Evolutionary conservation across 2,329 filamentous ascomycete genomes (phyloP).

Genomic region (Diaporthe aspalathi): DNA sequence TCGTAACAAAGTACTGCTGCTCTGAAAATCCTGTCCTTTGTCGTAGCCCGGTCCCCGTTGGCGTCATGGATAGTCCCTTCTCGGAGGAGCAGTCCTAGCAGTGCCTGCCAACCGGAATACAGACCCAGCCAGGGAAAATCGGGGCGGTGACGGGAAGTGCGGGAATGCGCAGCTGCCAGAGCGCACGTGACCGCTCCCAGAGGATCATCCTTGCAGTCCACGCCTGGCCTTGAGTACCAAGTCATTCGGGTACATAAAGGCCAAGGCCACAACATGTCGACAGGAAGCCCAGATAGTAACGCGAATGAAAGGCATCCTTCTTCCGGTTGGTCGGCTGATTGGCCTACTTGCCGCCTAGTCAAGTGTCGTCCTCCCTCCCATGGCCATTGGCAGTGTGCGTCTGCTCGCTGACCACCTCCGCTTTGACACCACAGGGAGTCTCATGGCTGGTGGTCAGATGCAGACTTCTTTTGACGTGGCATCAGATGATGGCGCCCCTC

Average conservation of each 20-base stretch:
- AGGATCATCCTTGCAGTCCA: slow-evolving; percentile 34
- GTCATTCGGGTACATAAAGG: not conserved
- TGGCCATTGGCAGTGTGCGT: slow-evolving; percentile 4
- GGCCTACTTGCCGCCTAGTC: slow-evolving; percentile 16
- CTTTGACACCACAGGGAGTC: slow-evolving; percentile 20
- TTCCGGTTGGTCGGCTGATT: slow-evolving; percentile 25
- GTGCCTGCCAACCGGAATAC: slow-evolving; percentile 38
- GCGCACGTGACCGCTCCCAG: slow-evolving; percentile 36
- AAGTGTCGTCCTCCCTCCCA: slow-evolving; percentile 5
- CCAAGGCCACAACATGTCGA: slow-evolving; percentile 2
- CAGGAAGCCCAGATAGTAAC: slow-evolving; percentile 5
- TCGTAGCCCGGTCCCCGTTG: slow-evolving; percentile 28
- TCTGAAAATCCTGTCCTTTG: not conserved
- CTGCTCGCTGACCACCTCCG: slow-evolving; percentile 33
- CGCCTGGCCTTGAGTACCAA: slow-evolving; percentile 14
- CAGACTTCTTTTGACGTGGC: slow-evolving; percentile 26
- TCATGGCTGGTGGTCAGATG: slow-evolving; percentile 27
- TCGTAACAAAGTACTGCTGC: not conserved
- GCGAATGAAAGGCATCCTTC: slow-evolving; percentile 10
- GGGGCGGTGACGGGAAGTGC: slow-evolving; percentile 35
- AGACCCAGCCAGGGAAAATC: slow-evolving; percentile 35
- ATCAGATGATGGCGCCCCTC: slow-evolving; percentile 17
- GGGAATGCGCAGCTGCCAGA: slow-evolving; percentile 34
- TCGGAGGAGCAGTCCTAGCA: slow-evolving; percentile 25
- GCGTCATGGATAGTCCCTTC: slow-evolving; percentile 37